These are phyloP conservation scores for Penicillium dipodomyicola DNA, from an alignment of 495 filamentous ascomycete genomes.

Conservation along the genomic window DNA sequence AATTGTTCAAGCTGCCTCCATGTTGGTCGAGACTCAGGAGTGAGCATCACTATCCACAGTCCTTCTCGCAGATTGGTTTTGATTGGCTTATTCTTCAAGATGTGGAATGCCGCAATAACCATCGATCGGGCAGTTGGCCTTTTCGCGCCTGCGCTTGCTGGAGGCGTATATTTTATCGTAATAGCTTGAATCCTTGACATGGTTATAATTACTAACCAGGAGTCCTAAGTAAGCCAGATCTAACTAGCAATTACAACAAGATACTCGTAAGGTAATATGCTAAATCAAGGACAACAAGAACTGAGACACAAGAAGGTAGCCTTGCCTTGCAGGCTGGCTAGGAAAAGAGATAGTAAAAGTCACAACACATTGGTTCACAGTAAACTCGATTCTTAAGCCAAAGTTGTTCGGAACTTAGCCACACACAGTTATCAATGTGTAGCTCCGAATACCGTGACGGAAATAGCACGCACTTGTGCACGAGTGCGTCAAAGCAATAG, in stretches of 20 bases:
- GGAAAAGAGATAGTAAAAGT: too few species aligned
- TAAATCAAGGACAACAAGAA: too few species aligned
- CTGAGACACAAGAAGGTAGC: too few species aligned
- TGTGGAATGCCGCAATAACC: slow-evolving; percentile 17
- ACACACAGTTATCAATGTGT: too few species aligned
- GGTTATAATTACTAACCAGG: slow-evolving; percentile 1
- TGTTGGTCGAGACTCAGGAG: slow-evolving; percentile 21
- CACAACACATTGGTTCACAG: too few species aligned
- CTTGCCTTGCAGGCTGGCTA: too few species aligned
- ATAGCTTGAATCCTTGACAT: slow-evolving; percentile 40
- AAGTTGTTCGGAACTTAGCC: too few species aligned
- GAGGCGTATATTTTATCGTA: slow-evolving; percentile 38
- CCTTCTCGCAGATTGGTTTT: slow-evolving; percentile 30
- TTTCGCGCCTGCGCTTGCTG: slow-evolving; percentile 25
- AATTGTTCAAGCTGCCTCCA: slow-evolving; percentile 49
- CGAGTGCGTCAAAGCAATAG: neutral
- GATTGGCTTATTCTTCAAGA: slow-evolving; percentile 13
- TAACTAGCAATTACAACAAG: too few species aligned
- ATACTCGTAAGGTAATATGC: neutral
- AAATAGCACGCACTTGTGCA: too few species aligned
- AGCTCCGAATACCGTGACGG: too few species aligned
- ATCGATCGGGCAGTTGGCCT: slow-evolving; percentile 33
- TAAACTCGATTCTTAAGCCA: too few species aligned
- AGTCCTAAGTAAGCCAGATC: too few species aligned
- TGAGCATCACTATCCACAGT: slow-evolving; percentile 33